Conservation (phyloP, 108 stramenopile genomes). For the Seminavis robusta region DNA sequence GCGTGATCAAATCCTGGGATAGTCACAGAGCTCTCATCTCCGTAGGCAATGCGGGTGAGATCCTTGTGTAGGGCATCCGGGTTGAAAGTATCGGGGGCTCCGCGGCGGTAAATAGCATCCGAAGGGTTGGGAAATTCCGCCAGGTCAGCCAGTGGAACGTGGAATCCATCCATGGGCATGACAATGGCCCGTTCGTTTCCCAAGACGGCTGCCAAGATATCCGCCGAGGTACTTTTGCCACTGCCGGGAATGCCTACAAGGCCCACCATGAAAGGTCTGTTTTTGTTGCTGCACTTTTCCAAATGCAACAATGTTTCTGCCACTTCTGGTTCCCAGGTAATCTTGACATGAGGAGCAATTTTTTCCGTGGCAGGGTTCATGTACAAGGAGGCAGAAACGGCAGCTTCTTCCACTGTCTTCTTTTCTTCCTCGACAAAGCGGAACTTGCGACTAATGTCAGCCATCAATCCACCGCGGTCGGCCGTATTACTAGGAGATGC, state of each 20-base stretch:
- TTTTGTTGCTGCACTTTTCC: background rate
- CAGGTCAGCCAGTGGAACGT: constrained; percentile 16
- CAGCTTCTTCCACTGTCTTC: too few relatives aligned
- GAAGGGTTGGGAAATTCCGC: constrained; percentile 15
- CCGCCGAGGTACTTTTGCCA: constrained; percentile 17
- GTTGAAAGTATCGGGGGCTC: constrained; percentile 40
- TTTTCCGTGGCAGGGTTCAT: constrained; percentile 9
- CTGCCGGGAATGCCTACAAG: constrained; percentile 36
- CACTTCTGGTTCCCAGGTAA: constrained; percentile 4
- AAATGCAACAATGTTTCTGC: background rate
- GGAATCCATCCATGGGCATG: constrained; percentile 30
- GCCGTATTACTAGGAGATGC: too few relatives aligned
- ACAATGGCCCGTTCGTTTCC: constrained; percentile 2
- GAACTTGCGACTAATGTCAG: too few relatives aligned
- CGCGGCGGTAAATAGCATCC: constrained; percentile 40
- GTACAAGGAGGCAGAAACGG: constrained; percentile 6
- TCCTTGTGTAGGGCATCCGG: constrained; percentile 6
- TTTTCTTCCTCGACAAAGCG: too few relatives aligned
- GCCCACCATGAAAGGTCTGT: constrained; percentile 24
- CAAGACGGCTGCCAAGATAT: constrained; percentile 9
- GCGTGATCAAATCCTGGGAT: constrained; percentile 57
- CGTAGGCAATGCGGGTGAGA: constrained; percentile 22
- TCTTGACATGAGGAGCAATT: background rate
- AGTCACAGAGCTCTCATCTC: constrained; percentile 4
- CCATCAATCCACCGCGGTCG: too few relatives aligned